A percentile compares a stretch with the other conserved stretches of the same genome.
These are phyloP conservation scores for Mortierella sp. DNA, from an alignment of 371 early-diverging fungal genomes.

Conservation along the genomic window DNA sequence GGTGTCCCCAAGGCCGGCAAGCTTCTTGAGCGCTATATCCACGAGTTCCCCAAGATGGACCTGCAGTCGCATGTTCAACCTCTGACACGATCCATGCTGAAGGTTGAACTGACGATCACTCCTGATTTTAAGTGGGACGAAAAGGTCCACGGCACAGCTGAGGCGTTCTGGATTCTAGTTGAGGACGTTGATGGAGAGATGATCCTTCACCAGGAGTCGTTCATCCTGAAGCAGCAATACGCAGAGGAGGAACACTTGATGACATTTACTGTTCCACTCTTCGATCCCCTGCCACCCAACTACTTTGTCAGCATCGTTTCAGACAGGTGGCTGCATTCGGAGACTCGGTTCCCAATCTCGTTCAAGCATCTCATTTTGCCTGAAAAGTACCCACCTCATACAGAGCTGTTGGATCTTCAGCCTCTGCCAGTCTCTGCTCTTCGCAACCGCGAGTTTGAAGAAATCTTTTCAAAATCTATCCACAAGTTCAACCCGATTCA, in stretches of 20 bases:
- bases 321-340: slow-evolving; percentile 95
- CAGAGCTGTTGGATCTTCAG: slow-evolving; percentile 93
- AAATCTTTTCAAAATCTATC: slow-evolving; percentile 69
- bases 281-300: slow-evolving; percentile 95
- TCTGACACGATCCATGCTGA: slow-evolving; percentile 88
- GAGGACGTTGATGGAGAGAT: slow-evolving; percentile 94
- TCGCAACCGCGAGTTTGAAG: slow-evolving; percentile 76
- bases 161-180: slow-evolving; percentile 93
- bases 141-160: slow-evolving; percentile 84
- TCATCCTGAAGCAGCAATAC: slow-evolving; percentile 84
- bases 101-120: slow-evolving; percentile 89
- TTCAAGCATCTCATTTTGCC: slow-evolving; percentile 94
- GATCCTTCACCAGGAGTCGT: slow-evolving; percentile 88
- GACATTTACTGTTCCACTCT: slow-evolving; percentile 94
- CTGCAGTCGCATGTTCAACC: slow-evolving; percentile 93
- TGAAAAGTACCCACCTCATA: slow-evolving; percentile 93
- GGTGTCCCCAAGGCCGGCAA: slow-evolving; percentile 90
- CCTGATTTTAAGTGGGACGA: slow-evolving; percentile 96
- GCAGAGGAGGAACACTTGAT: slow-evolving; percentile 75
- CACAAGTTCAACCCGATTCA: slow-evolving; percentile 96
- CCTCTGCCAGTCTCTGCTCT: slow-evolving; percentile 87
- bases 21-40: slow-evolving; percentile 85
- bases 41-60: slow-evolving; percentile 93
- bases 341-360: slow-evolving; percentile 90
- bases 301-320: slow-evolving; percentile 92